Conservation (phyloP, 2,329 filamentous ascomycete species). For the Phialocephala subalpina region DNA sequence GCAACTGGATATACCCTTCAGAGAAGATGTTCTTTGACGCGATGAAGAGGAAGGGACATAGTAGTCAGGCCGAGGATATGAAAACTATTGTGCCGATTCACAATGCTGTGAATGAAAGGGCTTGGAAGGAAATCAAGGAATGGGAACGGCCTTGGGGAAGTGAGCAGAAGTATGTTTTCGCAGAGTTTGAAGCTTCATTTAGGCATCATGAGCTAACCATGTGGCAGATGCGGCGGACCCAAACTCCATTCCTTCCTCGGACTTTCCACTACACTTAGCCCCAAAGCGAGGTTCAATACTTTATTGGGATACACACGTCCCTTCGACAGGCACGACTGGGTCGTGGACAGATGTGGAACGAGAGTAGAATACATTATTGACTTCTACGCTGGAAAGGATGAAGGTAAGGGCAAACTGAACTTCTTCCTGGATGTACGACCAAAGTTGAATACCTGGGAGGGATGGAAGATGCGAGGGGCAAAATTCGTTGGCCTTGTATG, state of each 20-base stretch:
- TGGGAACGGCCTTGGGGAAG: conserved; percentile 81
- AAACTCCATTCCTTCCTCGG: conserved; percentile 86
- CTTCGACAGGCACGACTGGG: conserved; percentile 97
- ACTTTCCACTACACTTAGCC: conserved; percentile 73
- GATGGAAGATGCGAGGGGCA: conserved; percentile 69
- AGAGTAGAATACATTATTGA: conserved; percentile 96
- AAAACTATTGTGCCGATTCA: conserved; percentile 94
- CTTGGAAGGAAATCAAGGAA: conserved; percentile 88
- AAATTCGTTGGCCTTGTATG: conserved; percentile 56
- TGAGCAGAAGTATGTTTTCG: conserved; percentile 58
- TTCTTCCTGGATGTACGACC: conserved; percentile 75
- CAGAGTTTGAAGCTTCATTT: background rate
- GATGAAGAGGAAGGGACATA: conserved; percentile 89
- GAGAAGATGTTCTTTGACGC: conserved; percentile 99
- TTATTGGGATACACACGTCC: conserved; percentile 88
- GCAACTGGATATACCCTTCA: conserved; percentile 97
- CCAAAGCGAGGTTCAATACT: conserved; percentile 83
- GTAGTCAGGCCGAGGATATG: conserved; percentile 78
- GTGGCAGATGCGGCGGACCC: conserved; percentile 73
- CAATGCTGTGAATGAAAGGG: conserved; percentile 97
- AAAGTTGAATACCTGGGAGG: conserved; percentile 74
- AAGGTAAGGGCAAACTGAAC: conserved; percentile 55
- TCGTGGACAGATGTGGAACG: conserved; percentile 88
- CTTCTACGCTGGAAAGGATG: conserved; percentile 81
- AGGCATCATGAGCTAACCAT: conserved; percentile 17